Conservation (phyloP, 495 filamentous ascomycete species). For the Lasiosphaeria miniovina region DNA sequence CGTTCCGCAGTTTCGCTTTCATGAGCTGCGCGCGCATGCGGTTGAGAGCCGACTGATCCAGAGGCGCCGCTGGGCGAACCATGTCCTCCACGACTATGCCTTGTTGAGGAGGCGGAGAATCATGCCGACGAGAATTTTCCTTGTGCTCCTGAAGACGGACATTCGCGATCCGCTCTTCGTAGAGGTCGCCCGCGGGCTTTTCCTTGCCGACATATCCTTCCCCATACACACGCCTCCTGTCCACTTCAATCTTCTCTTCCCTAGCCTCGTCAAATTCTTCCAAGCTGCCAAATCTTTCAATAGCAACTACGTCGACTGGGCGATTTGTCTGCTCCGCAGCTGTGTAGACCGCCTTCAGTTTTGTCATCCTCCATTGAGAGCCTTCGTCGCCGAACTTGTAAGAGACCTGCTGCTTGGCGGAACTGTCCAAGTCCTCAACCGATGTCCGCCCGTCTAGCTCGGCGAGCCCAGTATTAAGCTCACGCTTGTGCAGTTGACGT, state of each 20-base stretch:
- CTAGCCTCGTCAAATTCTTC: constrained; percentile 86
- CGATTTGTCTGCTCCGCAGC: constrained; percentile 69
- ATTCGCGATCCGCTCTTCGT: constrained; percentile 55
- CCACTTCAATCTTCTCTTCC: constrained; percentile 92
- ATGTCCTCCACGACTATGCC: constrained; percentile 42
- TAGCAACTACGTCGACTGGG: constrained; percentile 73
- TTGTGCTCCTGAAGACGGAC: constrained; percentile 5
- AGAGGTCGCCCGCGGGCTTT: constrained; percentile 86
- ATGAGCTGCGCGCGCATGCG: constrained; percentile 87
- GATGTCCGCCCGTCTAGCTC: constrained; percentile 30
- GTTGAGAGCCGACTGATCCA: constrained; percentile 81
- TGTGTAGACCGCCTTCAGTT: constrained; percentile 80
- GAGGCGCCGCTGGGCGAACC: constrained; percentile 38
- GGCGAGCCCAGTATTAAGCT: constrained; percentile 67
- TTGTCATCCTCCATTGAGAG: constrained; percentile 93
- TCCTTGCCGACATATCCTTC: constrained; percentile 81
- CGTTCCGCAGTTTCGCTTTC: constrained; percentile 81
- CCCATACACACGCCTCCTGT: constrained; percentile 79
- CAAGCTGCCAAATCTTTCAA: constrained; percentile 77
- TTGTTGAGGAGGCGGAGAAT: constrained; percentile 35
- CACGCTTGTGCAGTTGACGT: constrained; percentile 74
- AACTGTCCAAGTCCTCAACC: constrained; percentile 29
- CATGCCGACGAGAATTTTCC: constrained; percentile 13
- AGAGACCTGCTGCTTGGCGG: constrained; percentile 61
- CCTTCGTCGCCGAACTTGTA: constrained; percentile 91